Conservation (phyloP, 208 protist species). For the Trypanosoma theileri region DNA sequence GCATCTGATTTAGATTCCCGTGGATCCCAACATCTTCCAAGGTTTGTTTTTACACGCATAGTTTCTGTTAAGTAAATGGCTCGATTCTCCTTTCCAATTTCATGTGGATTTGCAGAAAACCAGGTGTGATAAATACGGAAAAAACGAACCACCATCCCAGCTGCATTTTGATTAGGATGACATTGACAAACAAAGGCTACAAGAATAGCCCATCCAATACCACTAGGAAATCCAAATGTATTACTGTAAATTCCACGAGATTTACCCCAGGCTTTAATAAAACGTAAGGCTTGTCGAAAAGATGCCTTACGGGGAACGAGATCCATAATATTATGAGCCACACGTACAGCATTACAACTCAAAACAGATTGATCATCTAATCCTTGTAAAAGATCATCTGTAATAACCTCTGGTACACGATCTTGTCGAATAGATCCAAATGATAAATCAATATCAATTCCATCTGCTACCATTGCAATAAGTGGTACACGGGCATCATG, state of each 20-base stretch:
- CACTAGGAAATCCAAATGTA: conserved; percentile 96
- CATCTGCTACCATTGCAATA: conserved; percentile 95
- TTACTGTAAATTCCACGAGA: conserved; percentile 95
- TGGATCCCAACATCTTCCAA: conserved; percentile 83
- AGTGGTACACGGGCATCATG: conserved; percentile 95
- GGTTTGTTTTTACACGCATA: conserved; percentile 63
- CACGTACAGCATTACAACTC: conserved; percentile 96
- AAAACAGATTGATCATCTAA: conserved; percentile 93
- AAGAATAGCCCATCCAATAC: conserved; percentile 97
- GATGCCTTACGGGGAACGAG: conserved; percentile 94
- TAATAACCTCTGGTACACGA: conserved; percentile 93
- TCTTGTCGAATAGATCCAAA: conserved; percentile 92
- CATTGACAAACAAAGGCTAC: conserved; percentile 96
- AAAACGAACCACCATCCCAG: conserved; percentile 92
- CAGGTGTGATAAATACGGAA: conserved; percentile 93
- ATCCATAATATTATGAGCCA: conserved; percentile 96
- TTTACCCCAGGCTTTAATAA: conserved; percentile 97
- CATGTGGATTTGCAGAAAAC: conserved; percentile 89
- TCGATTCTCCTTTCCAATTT: conserved; percentile 75
- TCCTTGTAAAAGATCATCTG: conserved; percentile 89
- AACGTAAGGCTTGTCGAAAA: conserved; percentile 95
- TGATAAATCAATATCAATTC: conserved; percentile 96
- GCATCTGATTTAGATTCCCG: conserved; percentile 87
- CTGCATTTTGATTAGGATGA: conserved; percentile 95
- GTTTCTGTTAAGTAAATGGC: conserved; percentile 90